phyloP scores from a whole-genome alignment of 164 flowering plant species.

The Vitis labrusca region DNA sequence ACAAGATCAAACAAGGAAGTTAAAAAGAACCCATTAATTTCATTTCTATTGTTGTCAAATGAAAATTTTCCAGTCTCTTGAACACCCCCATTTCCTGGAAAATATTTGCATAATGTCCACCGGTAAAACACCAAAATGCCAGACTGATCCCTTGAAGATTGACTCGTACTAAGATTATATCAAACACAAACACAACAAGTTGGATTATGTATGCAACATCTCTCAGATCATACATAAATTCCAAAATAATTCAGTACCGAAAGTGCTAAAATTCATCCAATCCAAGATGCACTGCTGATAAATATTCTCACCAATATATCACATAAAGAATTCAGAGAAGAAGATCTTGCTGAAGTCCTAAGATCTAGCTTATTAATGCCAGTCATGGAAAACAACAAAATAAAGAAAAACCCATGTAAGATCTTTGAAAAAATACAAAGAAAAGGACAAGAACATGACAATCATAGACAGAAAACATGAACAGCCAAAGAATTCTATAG shows the following conservation, averaged over 20 bases:
- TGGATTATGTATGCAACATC: neutral
- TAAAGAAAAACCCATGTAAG: conserved; percentile 5
- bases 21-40: no score
- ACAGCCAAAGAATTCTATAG: neutral
- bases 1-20: no score
- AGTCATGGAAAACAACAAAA: conserved; percentile 10
- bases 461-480: neutral
- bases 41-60: no score
- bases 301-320: neutral
- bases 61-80: no score
- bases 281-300: no score
- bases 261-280: no score
- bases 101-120: no score
- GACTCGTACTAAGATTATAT: neutral
- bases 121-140: neutral
- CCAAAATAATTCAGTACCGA: neutral
- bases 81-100: no score
- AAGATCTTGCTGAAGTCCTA: conserved; percentile 2
- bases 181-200: neutral
- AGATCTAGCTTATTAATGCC: neutral
- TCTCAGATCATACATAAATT: neutral
- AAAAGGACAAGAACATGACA: neutral
- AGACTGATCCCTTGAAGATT: conserved; percentile 10
- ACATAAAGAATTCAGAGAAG: neutral
- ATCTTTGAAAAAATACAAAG: conserved; percentile 3